Evolutionary conservation across 164 flowering plant species (phyloP), one percentile per base, ranked within the genome.

Genomic region (Piper longum): DNA sequence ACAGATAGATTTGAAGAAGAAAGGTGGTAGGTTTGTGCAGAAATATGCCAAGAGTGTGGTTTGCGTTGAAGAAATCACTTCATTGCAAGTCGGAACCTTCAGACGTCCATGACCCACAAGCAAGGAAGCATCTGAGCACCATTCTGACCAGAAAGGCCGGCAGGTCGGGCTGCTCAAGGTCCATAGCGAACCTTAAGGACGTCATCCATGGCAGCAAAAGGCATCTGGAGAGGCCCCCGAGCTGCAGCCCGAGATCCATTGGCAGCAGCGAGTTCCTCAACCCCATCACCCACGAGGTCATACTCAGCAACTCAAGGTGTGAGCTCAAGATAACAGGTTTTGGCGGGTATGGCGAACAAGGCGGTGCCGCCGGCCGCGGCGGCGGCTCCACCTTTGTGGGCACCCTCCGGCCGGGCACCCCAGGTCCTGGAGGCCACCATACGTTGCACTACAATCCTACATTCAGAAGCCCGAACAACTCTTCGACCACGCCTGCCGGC

Each of bases 121-220:
- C 86, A 42, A 82, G 75, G 75, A 81, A 66, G 51, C 85, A 87
- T 18, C 69, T 86, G 72, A 72, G 74, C 70, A 71, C 83, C 64
- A 85, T 89, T 71, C 72, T 83, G 78, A 88, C 95, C 8, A 83
- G 64, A 59, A 87, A 77, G 67, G 67, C 76, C 16, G 78, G 83
- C 7, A 79, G 90, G 83, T 93, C 98, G 54, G 98, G 98, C 1
- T 93, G 98, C 67, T 90, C 98, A 65, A 84, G 95, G 83, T 93
- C 98, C 41, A 90, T 93, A 52, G 85, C 97, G 17, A 93, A 90
- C 73, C 92, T 93, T 67, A 90, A 81, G 70, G 98, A 93, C 77
- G 98, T 88, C 7, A 90, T 90, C 64, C 91, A 88, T 77, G 60
- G 67, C 7, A 88, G 92, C 78, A 90, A 85, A 65, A 79, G 89